phyloP scores from a whole-genome alignment of 2,329 filamentous ascomycete species.

The Aspergillus fructus region DNA sequence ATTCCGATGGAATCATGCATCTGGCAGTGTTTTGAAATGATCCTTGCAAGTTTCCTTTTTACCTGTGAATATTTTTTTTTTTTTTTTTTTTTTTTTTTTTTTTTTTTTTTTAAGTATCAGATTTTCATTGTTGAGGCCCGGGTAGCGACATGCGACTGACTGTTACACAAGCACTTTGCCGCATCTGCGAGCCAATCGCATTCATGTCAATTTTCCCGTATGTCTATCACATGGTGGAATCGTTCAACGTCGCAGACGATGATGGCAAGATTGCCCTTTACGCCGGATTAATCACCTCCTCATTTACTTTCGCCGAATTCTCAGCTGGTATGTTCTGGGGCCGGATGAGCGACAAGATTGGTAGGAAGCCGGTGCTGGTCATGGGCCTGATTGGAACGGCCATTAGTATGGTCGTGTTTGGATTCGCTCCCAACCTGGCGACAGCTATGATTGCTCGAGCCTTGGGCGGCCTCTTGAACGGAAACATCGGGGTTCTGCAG shows the following conservation, averaged over 20 bases:
- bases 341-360: slow-evolving; percentile 83
- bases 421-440: slow-evolving; percentile 78
- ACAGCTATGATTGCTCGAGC: slow-evolving; percentile 85
- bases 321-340: slow-evolving; percentile 92
- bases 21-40: neutral
- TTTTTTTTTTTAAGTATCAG: neutral
- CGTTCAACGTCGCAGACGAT: slow-evolving; percentile 80
- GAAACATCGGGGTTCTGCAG: slow-evolving; percentile 93
- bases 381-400: slow-evolving; percentile 89
- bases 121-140: slow-evolving; percentile 2
- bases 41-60: neutral
- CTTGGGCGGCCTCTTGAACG: slow-evolving; percentile 86
- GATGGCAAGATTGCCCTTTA: slow-evolving; percentile 83
- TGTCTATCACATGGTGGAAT: slow-evolving; percentile 95
- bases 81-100: neutral
- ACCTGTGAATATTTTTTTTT: neutral
- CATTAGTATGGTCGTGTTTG: slow-evolving; percentile 88
- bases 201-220: slow-evolving; percentile 99
- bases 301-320: slow-evolving; percentile 95
- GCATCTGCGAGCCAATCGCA: slow-evolving; percentile 96
- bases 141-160: slow-evolving; percentile 22
- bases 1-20: slow-evolving; percentile 6
- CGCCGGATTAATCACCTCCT: slow-evolving; percentile 92
- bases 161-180: slow-evolving; percentile 68
- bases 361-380: slow-evolving; percentile 87